Evolutionary conservation across 352 stramenopile species (phyloP).

Genomic region (Globisporangium yorkense): DNA sequence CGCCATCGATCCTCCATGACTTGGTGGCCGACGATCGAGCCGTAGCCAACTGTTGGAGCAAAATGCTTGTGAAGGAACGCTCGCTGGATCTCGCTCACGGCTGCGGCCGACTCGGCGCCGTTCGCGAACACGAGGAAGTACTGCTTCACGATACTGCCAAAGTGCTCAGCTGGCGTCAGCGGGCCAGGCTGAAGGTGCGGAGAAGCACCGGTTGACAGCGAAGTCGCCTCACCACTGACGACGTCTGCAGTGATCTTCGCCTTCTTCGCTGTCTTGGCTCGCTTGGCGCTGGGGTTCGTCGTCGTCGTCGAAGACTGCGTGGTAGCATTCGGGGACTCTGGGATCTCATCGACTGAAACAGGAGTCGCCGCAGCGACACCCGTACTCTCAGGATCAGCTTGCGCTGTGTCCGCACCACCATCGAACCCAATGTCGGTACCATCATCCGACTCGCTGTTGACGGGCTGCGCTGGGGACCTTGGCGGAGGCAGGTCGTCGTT

Average conservation of each 20-base stretch:
- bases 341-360: too few species aligned
- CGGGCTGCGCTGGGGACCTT: background rate
- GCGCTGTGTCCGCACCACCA: too few species aligned
- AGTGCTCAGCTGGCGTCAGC: slow-evolving; percentile 10
- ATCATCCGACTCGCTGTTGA: background rate
- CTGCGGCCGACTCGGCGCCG: background rate
- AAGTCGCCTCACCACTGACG: too few species aligned
- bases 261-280: too few species aligned
- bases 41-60: slow-evolving; percentile 6
- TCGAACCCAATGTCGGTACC: background rate
- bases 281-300: too few species aligned
- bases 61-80: slow-evolving; percentile 9
- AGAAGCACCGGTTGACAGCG: background rate
- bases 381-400: too few species aligned
- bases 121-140: slow-evolving; percentile 10
- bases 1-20: slow-evolving; percentile 13
- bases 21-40: slow-evolving; percentile 3
- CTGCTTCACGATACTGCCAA: slow-evolving; percentile 4
- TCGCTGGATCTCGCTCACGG: background rate
- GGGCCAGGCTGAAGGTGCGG: background rate
- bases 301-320: too few species aligned
- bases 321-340: too few species aligned
- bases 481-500: slow-evolving; percentile 3
- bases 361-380: too few species aligned
- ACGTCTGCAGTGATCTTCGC: too few species aligned